These are phyloP conservation scores for Saccharomyces hybrid DNA, from an alignment of 1,139 yeast genomes.

Conservation along the genomic window DNA sequence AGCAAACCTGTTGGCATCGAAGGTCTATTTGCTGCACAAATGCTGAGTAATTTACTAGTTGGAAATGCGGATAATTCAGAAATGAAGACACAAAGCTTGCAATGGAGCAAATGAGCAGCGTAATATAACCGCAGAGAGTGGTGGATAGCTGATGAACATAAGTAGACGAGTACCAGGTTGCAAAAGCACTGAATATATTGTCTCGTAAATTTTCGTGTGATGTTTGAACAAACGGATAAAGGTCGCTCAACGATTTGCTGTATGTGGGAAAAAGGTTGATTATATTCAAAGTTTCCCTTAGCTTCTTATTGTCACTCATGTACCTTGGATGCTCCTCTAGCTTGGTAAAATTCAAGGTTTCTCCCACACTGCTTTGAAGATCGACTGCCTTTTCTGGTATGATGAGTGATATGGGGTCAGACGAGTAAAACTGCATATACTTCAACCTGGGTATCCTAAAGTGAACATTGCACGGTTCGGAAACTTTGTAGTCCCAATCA, in stretches of 20 bases:
- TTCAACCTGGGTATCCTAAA: slow-evolving; percentile 70
- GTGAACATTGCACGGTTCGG: slow-evolving; percentile 38
- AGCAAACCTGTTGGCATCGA: slow-evolving; percentile 67
- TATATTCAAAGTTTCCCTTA: slow-evolving; percentile 21
- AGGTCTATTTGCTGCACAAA: slow-evolving; percentile 73
- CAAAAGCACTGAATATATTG: background rate
- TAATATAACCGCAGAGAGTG: slow-evolving; percentile 6
- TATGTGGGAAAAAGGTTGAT: slow-evolving; percentile 23
- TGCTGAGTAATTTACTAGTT: slow-evolving; percentile 45
- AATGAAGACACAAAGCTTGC: slow-evolving; percentile 34
- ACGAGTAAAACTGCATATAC: slow-evolving; percentile 71
- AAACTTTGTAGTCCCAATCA: slow-evolving; percentile 10
- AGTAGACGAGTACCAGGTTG: background rate
- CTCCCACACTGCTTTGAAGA: slow-evolving; percentile 17
- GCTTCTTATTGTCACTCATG: slow-evolving; percentile 10
- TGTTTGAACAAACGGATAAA: slow-evolving; percentile 12
- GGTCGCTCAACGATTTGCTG: slow-evolving; percentile 14
- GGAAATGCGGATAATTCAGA: slow-evolving; percentile 32
- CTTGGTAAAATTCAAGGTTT: slow-evolving; percentile 28
- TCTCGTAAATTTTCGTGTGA: slow-evolving; percentile 1
- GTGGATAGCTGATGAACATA: slow-evolving; percentile 1
- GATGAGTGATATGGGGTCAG: slow-evolving; percentile 63
- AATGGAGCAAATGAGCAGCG: slow-evolving; percentile 23
- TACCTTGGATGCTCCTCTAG: slow-evolving; percentile 27
- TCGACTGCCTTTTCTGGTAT: slow-evolving; percentile 35